Conservation (phyloP, 75 land plant genomes). For the Adiantum capillusveneris region DNA sequence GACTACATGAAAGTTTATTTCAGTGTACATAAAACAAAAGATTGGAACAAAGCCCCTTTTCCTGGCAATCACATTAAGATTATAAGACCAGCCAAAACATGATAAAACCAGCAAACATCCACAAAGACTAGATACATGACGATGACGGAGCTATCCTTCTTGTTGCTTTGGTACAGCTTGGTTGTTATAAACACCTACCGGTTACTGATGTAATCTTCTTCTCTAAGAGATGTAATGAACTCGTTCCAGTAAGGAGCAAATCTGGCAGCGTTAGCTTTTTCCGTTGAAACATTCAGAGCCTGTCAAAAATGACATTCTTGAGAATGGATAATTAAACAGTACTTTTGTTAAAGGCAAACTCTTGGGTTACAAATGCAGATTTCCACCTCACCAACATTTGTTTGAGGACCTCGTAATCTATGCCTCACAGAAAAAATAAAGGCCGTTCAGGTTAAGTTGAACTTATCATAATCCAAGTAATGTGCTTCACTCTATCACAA, state of each 20-base stretch:
- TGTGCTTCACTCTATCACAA: no score
- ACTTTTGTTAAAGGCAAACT: not conserved
- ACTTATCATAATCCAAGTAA: no score
- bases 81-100: conserved; percentile 6
- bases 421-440: not conserved
- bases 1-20: no score
- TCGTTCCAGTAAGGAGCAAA: conserved; percentile 97
- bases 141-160: not conserved
- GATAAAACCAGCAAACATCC: not conserved
- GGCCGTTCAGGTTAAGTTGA: no score
- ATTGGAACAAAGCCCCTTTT: no score
- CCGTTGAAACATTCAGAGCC: not conserved
- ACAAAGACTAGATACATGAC: not conserved
- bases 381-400: not conserved
- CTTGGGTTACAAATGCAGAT: not conserved
- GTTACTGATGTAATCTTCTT: conserved; percentile 90
- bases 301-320: no score
- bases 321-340: not conserved
- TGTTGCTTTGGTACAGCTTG: not conserved
- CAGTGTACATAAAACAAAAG: not conserved
- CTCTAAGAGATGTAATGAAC: conserved; percentile 74
- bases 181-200: conserved; percentile 26
- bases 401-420: not conserved
- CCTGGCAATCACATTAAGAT: not conserved
- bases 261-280: conserved; percentile 53